Percentiles rank a stretch among this genome's conserved stretches.
phyloP scores from a whole-genome alignment of 1,284 basidiomycete genomes.

The Heterobasidion parviporum region DNA sequence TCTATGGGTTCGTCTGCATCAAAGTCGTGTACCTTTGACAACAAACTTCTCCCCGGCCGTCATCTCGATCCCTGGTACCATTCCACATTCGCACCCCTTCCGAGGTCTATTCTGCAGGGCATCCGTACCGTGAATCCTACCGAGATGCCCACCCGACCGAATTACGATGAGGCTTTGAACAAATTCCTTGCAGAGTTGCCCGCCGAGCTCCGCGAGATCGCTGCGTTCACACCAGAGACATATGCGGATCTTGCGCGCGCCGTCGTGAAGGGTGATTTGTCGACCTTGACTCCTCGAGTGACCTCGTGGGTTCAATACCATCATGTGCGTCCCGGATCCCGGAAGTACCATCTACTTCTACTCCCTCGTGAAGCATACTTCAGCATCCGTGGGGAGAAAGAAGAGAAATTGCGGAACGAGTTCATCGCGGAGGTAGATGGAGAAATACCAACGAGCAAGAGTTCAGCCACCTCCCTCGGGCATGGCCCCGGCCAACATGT shows the following conservation, averaged over 20 bases:
- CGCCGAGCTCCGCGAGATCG: constrained; percentile 49
- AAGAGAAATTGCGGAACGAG: constrained; percentile 36
- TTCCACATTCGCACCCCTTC: constrained; percentile 50
- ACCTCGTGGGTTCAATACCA: constrained; percentile 50
- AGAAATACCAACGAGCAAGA: constrained; percentile 11
- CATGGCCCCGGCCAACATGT: constrained; percentile 9
- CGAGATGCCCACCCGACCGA: constrained; percentile 50
- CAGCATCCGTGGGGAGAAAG: constrained; percentile 36
- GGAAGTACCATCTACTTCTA: constrained; percentile 46
- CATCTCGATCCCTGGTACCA: constrained; percentile 47
- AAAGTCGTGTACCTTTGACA: constrained; percentile 4
- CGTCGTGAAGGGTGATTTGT: constrained; percentile 32
- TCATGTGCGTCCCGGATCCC: constrained; percentile 52
- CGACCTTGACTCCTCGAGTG: constrained; percentile 37
- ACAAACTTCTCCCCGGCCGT: constrained; percentile 4
- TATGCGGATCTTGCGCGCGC: constrained; percentile 45
- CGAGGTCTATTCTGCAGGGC: constrained; percentile 37
- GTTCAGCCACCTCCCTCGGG: constrained; percentile 10
- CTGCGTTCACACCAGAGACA: constrained; percentile 42
- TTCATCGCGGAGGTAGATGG: constrained; percentile 35
- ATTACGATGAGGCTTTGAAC: constrained; percentile 41
- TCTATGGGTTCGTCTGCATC: constrained; percentile 3
- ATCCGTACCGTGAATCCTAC: constrained; percentile 40
- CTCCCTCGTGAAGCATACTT: constrained; percentile 55
- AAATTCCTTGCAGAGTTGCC: constrained; percentile 46